Percentiles rank a stretch among this genome's conserved stretches.
These are phyloP conservation scores for Xerophyta viscosa DNA, from an alignment of 106 monocot species.

Conservation along the genomic window DNA sequence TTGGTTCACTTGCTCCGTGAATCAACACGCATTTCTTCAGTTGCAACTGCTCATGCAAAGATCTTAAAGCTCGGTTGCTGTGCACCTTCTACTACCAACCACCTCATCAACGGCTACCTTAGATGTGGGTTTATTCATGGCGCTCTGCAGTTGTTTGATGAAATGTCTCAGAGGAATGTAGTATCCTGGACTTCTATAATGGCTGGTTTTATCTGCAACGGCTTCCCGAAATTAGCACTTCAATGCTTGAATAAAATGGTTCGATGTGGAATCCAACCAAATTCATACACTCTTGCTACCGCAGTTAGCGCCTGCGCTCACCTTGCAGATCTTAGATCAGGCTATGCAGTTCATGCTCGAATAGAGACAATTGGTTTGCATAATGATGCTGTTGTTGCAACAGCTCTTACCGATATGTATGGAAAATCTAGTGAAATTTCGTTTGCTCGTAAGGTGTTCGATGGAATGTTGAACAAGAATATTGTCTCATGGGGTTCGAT, in stretches of 20 bases:
- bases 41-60: conserved; percentile 31
- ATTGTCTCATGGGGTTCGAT: conserved; percentile 63
- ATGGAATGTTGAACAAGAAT: conserved; percentile 32
- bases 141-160: conserved; percentile 57
- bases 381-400: conserved; percentile 46
- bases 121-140: conserved; percentile 2
- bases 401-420: conserved; percentile 63
- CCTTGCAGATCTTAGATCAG: conserved; percentile 23
- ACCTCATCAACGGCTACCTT: conserved; percentile 66
- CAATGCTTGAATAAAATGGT: conserved; percentile 37
- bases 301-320: conserved; percentile 46
- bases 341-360: conserved; percentile 42
- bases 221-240: conserved; percentile 22
- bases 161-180: conserved; percentile 43
- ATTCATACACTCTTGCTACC: conserved; percentile 45
- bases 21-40: conserved; percentile 8
- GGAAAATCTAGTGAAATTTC: conserved; percentile 25
- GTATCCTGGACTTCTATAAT: conserved; percentile 84
- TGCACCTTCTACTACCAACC: conserved; percentile 28
- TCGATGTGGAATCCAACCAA: conserved; percentile 15
- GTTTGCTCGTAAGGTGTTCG: conserved; percentile 50
- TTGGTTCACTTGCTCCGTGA: conserved; percentile 20
- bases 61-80: conserved; percentile 40
- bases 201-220: conserved; percentile 32
- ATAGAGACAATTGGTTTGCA: conserved; percentile 34